phyloP scores from a whole-genome alignment of 768 basidiomycete genomes.

The Phylloporus sp. region DNA sequence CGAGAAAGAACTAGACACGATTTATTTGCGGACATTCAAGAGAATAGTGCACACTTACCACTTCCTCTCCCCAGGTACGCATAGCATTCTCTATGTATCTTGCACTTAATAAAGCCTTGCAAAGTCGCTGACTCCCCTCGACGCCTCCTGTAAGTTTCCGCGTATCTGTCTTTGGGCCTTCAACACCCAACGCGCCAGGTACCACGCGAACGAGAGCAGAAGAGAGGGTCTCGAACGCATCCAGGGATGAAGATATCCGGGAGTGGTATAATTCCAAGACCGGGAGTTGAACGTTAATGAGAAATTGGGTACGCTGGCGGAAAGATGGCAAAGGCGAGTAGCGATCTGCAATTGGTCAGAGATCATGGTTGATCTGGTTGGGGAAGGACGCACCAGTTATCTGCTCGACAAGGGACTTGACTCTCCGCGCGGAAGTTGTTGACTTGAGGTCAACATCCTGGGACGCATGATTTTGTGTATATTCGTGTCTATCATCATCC shows the following conservation, averaged over 20 bases:
- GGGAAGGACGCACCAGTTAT: conserved; percentile 63
- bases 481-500: conserved; percentile 55
- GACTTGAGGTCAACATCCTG: conserved; percentile 48
- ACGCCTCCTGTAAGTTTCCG: conserved; percentile 74
- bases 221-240: conserved; percentile 91
- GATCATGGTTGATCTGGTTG: not conserved
- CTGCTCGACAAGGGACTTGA: conserved; percentile 86
- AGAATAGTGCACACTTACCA: conserved; percentile 48
- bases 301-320: conserved; percentile 76
- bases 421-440: conserved; percentile 78
- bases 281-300: conserved; percentile 81
- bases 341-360: conserved; percentile 54
- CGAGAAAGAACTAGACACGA: conserved; percentile 76
- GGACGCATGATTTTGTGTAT: conserved; percentile 23
- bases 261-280: conserved; percentile 71
- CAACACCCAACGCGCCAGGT: conserved; percentile 79
- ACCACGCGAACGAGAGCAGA: conserved; percentile 86
- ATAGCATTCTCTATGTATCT: conserved; percentile 67
- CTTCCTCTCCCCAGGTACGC: conserved; percentile 84
- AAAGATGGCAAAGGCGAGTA: conserved; percentile 84
- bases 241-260: conserved; percentile 79
- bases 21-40: conserved; percentile 1
- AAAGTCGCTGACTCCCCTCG: conserved; percentile 76
- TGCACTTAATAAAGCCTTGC: conserved; percentile 83
- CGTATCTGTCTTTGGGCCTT: conserved; percentile 43